phyloP scores from a whole-genome alignment of 257 asterid species.

The Gentiana dahurica region DNA sequence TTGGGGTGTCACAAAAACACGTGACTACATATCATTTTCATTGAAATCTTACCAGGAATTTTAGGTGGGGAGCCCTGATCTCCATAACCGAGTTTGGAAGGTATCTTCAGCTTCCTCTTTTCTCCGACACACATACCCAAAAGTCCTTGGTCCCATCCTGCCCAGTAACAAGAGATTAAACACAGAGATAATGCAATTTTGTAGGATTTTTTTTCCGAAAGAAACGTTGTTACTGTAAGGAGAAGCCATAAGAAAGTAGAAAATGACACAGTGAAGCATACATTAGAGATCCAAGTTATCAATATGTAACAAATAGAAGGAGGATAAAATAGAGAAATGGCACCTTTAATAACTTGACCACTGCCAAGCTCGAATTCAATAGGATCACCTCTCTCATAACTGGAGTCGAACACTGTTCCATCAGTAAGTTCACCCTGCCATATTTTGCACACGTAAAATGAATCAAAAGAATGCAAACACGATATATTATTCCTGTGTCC shows the following conservation, averaged over 20 bases:
- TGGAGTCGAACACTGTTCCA: constrained; percentile 95
- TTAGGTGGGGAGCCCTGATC: constrained; percentile 95
- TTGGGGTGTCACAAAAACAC: too few relatives aligned
- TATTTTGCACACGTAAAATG: background rate
- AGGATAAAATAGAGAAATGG: background rate
- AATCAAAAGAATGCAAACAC: background rate
- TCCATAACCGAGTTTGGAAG: constrained; percentile 93
- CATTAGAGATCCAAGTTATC: background rate
- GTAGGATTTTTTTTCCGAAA: background rate
- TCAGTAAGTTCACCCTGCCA: constrained; percentile 94
- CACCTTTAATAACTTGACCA: constrained; percentile 96
- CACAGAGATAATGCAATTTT: background rate
- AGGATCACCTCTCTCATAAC: constrained; percentile 93
- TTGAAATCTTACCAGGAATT: constrained; percentile 63
- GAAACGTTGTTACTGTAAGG: background rate
- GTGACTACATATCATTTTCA: too few relatives aligned
- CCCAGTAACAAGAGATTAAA: constrained; percentile 1
- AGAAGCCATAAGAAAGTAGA: background rate
- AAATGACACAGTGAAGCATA: background rate
- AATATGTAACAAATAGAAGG: background rate
- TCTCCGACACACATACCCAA: constrained; percentile 95
- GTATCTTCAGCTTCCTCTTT: constrained; percentile 87
- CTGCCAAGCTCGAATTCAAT: constrained; percentile 84
- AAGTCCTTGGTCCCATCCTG: constrained; percentile 99
- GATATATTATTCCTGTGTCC: background rate